Evolutionary conservation across 2,329 filamentous ascomycete species (phyloP), one percentile per base, ranked within the genome.

Genomic region (Colletotrichum agaves): DNA sequence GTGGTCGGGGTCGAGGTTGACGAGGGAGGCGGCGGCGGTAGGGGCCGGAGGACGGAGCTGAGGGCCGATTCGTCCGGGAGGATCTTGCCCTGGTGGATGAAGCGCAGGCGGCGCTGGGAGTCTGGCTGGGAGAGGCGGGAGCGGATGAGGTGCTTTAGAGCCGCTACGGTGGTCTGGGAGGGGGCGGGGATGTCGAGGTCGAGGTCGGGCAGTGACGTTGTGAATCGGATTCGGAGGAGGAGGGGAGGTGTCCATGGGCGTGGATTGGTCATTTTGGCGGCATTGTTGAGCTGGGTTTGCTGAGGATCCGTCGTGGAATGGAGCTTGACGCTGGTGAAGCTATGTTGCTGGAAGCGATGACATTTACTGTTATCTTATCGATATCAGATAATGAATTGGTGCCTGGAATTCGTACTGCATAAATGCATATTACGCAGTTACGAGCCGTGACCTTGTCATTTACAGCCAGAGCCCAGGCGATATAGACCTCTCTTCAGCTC

Each of bases 41-140:
- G 85, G 1, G 91, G 80, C 67, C 88, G 89, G 52, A 98, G 84
- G 1, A 91, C 91, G 39, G 85, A 80, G 66, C 87, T 85, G 27
- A 99, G 84, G 5, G 92, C 86, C 10, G 88, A 85, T 39, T 84
- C 81, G 77, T 98, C 94, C 71, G 90, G 86, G 56, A 98, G 89
- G 67, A 97, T 91, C 75, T 93, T 94, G 69, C 96, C 96, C 57
- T 93, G 88, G 78, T 97, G 90, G 77, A 98, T 98, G 71, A 99
- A 89, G 67, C 95, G 93, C 35, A 98, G 87, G 39, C 93, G 91
- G 70, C 88, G 89, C 46, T 87, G 83, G 13, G 89, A 87, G 70
- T 90, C 85, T 37, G 87, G 81, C 37, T 82, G 75, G 5, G 90
- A 85, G 21, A 98, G 87, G 50, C 91, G 86, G 8, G 84, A 79